A percentile compares a stretch with the other conserved stretches of the same genome.
Conservation (phyloP, 2,329 filamentous ascomycete genomes). For the Xylariaceae sp. region DNA sequence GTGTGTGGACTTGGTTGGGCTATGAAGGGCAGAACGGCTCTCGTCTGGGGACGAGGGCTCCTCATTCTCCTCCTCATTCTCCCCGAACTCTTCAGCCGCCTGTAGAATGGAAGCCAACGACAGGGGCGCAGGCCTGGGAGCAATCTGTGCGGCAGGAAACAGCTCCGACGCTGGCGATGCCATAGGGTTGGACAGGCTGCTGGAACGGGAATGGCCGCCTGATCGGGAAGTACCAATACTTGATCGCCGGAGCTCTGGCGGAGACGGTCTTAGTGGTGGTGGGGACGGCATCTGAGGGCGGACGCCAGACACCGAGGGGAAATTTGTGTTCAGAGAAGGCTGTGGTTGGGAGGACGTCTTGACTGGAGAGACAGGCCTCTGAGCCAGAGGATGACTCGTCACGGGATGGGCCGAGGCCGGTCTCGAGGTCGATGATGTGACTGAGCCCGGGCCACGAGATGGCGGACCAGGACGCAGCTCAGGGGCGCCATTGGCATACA, state of each 20-base stretch:
- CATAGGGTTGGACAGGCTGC: constrained; percentile 13
- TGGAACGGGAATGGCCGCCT: constrained; percentile 31
- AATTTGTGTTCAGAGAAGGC: constrained; percentile 12
- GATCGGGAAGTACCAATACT: constrained; percentile 34
- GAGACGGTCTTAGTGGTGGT: constrained; percentile 28
- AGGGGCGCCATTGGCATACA: constrained; percentile 63
- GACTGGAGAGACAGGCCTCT: constrained; percentile 44
- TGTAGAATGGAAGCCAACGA: constrained; percentile 51
- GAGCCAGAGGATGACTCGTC: constrained; percentile 19
- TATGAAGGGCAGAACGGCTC: constrained; percentile 34
- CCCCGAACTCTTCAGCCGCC: constrained; percentile 43
- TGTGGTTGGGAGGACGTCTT: constrained; percentile 29
- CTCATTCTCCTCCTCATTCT: constrained; percentile 26
- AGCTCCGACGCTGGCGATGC: constrained; percentile 18
- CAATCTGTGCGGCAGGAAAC: constrained; percentile 26
- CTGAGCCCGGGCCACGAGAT: constrained; percentile 37
- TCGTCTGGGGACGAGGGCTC: constrained; percentile 16
- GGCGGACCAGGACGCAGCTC: constrained; percentile 33
- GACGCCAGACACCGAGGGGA: constrained; percentile 14
- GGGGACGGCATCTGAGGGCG: constrained; percentile 28
- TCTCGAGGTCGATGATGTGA: constrained; percentile 37
- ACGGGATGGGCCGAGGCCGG: constrained; percentile 25
- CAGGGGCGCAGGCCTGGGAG: constrained; percentile 32
- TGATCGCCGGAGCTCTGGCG: constrained; percentile 31
- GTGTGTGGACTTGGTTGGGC: constrained; percentile 49